Conservation (phyloP, 805 yeast genomes). For the Starmera dryadoides region DNA sequence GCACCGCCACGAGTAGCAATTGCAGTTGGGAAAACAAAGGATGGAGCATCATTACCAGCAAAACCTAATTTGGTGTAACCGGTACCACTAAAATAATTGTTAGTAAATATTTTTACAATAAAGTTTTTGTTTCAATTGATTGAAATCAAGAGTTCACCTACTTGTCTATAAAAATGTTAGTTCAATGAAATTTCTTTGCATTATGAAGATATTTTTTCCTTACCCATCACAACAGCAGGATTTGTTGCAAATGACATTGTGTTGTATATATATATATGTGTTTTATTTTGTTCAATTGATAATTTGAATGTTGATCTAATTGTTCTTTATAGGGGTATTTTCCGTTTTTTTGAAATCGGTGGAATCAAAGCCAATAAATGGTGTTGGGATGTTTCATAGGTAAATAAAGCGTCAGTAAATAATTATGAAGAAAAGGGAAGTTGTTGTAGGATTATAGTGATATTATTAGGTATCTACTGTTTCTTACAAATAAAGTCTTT, state of each 20-base stretch:
- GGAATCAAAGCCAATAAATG: too few species aligned
- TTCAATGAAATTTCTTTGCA: constrained; percentile 1
- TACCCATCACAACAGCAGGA: constrained; percentile 96
- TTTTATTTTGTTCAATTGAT: too few species aligned
- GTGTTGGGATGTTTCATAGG: too few species aligned
- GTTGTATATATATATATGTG: not conserved
- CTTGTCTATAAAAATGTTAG: constrained; percentile 20
- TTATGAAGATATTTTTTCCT: constrained; percentile 26
- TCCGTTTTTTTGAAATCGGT: too few species aligned
- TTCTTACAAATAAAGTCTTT: too few species aligned
- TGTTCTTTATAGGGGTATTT: not conserved
- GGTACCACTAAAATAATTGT: constrained; percentile 87
- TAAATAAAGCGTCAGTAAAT: too few species aligned
- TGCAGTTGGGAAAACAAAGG: constrained; percentile 95
- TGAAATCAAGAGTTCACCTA: constrained; percentile 11
- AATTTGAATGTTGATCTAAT: not conserved
- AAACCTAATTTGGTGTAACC: constrained; percentile 96
- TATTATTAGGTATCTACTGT: too few species aligned
- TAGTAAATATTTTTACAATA: too few species aligned
- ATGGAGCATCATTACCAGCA: constrained; percentile 98
- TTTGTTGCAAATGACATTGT: constrained; percentile 33
- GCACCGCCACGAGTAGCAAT: constrained; percentile 60
- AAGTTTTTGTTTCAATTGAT: too few species aligned
- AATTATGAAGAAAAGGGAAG: too few species aligned
- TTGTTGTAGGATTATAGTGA: too few species aligned